These are phyloP conservation scores for Chytridium lagenaria DNA, from an alignment of 371 early-diverging fungal species.

Conservation along the genomic window DNA sequence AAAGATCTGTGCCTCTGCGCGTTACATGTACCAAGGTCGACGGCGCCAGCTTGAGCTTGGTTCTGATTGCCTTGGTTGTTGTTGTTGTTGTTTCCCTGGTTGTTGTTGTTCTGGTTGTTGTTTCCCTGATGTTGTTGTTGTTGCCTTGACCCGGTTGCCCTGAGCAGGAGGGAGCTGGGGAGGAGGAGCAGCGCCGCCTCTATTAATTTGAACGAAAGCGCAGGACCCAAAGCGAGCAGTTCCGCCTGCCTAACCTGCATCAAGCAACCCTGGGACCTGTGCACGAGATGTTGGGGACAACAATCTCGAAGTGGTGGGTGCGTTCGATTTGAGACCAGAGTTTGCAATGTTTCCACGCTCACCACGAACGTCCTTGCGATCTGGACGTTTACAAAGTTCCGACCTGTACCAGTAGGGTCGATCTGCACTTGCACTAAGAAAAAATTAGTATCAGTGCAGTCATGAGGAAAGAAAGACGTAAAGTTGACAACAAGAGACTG, in stretches of 20 bases:
- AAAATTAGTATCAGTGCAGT: neutral
- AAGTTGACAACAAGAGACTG: too few relatives aligned
- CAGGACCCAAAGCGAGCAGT: constrained; percentile 6
- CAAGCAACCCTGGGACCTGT: neutral
- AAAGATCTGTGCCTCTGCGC: constrained; percentile 14
- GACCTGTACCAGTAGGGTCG: constrained; percentile 6
- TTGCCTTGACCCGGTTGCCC: neutral
- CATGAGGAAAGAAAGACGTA: neutral
- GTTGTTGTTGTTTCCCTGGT: constrained; percentile 1
- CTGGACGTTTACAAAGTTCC: neutral
- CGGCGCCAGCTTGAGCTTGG: too few relatives aligned
- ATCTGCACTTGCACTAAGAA: neutral
- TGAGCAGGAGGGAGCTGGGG: neutral
- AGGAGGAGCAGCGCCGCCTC: neutral
- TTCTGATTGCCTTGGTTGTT: neutral
- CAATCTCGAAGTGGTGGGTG: neutral
- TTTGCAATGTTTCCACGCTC: constrained; percentile 10
- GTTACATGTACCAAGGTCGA: constrained; percentile 10
- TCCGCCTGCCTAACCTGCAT: neutral
- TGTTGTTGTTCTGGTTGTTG: neutral
- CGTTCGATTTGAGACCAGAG: neutral
- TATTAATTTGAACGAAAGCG: neutral
- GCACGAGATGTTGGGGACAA: neutral
- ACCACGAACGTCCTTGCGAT: neutral
- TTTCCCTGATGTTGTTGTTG: constrained; percentile 16